Percentiles rank a stretch among this genome's conserved stretches.
phyloP scores from a whole-genome alignment of 2,329 filamentous ascomycete species.

The Colletotrichum sp. region DNA sequence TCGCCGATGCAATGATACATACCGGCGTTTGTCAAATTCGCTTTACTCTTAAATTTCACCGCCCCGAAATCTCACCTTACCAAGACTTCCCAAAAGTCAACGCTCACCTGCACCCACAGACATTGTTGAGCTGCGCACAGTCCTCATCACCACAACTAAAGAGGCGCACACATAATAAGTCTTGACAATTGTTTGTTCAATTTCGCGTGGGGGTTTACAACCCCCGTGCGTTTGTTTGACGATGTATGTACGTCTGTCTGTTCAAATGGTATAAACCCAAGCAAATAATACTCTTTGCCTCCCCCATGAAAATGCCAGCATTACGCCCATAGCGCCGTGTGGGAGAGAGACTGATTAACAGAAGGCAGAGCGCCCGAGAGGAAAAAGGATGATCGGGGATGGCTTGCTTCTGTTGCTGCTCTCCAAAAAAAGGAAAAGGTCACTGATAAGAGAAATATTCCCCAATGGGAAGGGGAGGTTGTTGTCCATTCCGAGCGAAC shows the following conservation, averaged over 20 bases:
- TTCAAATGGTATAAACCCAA: conserved; percentile 14
- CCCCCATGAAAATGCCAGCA: not conserved
- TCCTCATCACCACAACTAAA: not conserved
- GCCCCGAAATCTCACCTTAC: not conserved
- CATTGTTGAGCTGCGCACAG: conserved; percentile 1
- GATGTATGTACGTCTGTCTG: conserved; percentile 12
- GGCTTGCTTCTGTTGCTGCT: not conserved
- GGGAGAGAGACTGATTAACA: not conserved
- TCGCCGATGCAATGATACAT: not conserved
- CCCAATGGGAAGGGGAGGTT: not conserved
- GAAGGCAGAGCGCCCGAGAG: not conserved
- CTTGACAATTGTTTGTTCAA: not conserved
- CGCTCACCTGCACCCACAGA: not conserved
- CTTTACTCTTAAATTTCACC: not conserved
- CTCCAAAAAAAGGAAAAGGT: not conserved
- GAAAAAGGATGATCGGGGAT: not conserved
- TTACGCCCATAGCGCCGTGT: conserved; percentile 11
- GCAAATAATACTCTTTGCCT: not conserved
- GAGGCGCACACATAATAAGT: not conserved
- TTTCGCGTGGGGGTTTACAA: not conserved
- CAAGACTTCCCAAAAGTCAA: not conserved
- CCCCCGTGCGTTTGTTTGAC: not conserved
- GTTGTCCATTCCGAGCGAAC: not conserved
- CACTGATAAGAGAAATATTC: not conserved
- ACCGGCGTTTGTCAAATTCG: not conserved